Percentiles rank a stretch among this genome's conserved stretches.
Conservation (phyloP, 495 filamentous ascomycete species). For the Penicillium tannophilum region DNA sequence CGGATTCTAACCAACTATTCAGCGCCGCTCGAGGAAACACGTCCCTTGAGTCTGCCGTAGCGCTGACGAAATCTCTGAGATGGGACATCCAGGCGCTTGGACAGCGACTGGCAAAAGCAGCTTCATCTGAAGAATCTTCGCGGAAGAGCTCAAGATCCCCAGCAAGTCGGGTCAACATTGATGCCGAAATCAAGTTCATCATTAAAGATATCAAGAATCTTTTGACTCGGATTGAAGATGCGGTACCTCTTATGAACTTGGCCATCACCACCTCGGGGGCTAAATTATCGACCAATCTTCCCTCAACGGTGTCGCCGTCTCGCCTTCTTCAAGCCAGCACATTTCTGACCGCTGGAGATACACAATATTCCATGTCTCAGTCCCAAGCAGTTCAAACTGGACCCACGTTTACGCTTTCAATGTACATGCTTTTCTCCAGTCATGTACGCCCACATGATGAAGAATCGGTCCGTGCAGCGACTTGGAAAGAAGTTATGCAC, state of each 20-base stretch:
- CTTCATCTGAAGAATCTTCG: conserved; percentile 63
- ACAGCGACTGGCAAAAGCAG: conserved; percentile 69
- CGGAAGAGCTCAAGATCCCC: conserved; percentile 51
- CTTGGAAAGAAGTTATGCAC: conserved; percentile 98
- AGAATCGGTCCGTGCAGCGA: conserved; percentile 68
- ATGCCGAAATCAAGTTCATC: conserved; percentile 67
- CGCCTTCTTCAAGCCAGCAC: conserved; percentile 91
- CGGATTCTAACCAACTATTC: conserved; percentile 9
- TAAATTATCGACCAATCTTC: conserved; percentile 75
- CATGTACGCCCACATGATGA: conserved; percentile 70
- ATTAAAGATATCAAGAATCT: conserved; percentile 75
- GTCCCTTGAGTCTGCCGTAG: conserved; percentile 85
- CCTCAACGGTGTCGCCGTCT: conserved; percentile 85
- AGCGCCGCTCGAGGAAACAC: conserved; percentile 94
- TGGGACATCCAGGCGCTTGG: conserved; percentile 87
- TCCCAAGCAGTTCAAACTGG: conserved; percentile 77
- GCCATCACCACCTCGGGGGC: conserved; percentile 96
- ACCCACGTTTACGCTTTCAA: conserved; percentile 80
- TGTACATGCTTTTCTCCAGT: conserved; percentile 95
- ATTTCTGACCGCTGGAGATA: conserved; percentile 85
- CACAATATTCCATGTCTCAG: conserved; percentile 70
- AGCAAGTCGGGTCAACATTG: conserved; percentile 49
- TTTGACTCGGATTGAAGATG: conserved; percentile 81
- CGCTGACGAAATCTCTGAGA: conserved; percentile 82
- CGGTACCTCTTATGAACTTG: conserved; percentile 89